Conservation (phyloP, 2,329 filamentous ascomycete species). For the Cadophora gregata region DNA sequence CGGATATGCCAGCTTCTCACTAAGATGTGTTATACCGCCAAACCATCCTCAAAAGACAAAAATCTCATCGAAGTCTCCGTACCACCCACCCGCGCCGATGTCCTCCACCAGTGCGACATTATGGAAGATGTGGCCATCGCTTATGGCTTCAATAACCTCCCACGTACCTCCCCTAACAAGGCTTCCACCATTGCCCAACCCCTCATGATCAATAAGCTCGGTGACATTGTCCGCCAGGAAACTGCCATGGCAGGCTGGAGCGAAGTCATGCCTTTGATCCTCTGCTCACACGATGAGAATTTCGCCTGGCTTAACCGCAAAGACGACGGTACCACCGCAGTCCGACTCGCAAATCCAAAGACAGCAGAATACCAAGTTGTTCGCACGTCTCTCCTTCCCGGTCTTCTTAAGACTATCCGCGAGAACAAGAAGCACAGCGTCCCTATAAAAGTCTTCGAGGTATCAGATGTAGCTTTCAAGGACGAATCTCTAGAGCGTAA, state of each 20-base stretch:
- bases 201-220: constrained; percentile 90
- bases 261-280: constrained; percentile 93
- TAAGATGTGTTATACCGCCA: constrained; percentile 88
- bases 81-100: constrained; percentile 88
- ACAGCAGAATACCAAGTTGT: constrained; percentile 93
- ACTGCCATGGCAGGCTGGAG: constrained; percentile 94
- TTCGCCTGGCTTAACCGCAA: constrained; percentile 92
- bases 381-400: constrained; percentile 83
- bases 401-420: constrained; percentile 88
- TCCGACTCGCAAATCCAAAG: constrained; percentile 91
- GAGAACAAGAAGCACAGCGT: constrained; percentile 91
- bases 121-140: constrained; percentile 99
- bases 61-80: constrained; percentile 82
- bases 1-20: constrained; percentile 80
- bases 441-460: constrained; percentile 92
- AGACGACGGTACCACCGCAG: constrained; percentile 82
- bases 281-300: constrained; percentile 98
- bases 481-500: constrained; percentile 81
- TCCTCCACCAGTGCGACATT: constrained; percentile 95
- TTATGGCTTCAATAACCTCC: constrained; percentile 97
- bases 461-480: constrained; percentile 90
- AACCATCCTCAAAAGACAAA: constrained; percentile 71
- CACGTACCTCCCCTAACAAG: constrained; percentile 84
- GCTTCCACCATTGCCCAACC: constrained; percentile 86
- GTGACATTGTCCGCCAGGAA: constrained; percentile 88